A percentile compares a stretch with the other conserved stretches of the same genome.
Evolutionary conservation across 1,139 yeast genomes (phyloP).

Genomic region (Taphrina confusa): DNA sequence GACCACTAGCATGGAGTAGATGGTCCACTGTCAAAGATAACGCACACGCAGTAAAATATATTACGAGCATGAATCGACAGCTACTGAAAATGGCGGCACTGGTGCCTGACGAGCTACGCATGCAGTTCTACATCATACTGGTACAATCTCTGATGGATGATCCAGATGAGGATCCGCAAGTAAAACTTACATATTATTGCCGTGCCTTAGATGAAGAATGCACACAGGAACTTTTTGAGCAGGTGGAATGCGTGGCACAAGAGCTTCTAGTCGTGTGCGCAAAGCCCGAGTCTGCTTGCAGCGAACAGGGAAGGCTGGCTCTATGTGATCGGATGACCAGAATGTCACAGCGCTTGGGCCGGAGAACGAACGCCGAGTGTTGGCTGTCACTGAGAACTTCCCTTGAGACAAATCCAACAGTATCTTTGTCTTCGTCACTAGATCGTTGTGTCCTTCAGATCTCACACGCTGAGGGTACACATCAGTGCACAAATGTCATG

Average conservation of each 20-base stretch:
- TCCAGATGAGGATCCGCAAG: neutral
- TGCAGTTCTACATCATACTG: neutral
- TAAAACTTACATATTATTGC: neutral
- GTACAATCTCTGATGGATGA: neutral
- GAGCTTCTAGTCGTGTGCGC: too few relatives aligned
- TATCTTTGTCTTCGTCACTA: neutral
- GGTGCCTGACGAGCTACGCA: neutral
- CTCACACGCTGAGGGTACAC: too few relatives aligned
- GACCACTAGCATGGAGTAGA: neutral
- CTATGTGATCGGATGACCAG: slow-evolving; percentile 1
- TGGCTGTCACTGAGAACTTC: too few relatives aligned
- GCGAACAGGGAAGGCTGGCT: too few relatives aligned
- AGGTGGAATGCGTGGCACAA: neutral
- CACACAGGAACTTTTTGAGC: neutral
- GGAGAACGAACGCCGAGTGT: neutral
- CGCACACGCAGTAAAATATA: neutral
- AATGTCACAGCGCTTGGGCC: neutral
- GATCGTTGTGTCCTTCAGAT: neutral
- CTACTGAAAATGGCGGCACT: neutral
- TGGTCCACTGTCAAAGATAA: neutral
- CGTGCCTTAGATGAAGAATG: neutral
- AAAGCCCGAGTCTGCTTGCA: too few relatives aligned
- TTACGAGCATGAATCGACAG: neutral
- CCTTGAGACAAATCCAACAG: too few relatives aligned
- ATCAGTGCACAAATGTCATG: neutral